These are phyloP conservation scores for Beauveria varroae DNA, from an alignment of 2,329 filamentous ascomycete species.

Conservation along the genomic window DNA sequence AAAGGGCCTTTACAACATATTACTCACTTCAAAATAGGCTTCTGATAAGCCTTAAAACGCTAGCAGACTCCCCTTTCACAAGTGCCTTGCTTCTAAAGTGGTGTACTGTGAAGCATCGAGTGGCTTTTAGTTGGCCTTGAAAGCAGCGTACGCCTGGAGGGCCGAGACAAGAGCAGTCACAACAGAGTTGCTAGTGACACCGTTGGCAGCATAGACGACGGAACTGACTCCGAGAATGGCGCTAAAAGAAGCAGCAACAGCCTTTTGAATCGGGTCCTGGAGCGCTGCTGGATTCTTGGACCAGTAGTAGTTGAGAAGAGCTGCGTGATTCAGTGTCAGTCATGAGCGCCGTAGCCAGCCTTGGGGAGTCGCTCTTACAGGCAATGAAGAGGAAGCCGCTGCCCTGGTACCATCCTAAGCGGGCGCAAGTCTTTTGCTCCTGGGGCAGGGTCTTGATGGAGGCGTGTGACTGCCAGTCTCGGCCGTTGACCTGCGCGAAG, in stretches of 20 bases:
- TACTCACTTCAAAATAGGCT: no score
- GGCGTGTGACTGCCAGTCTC: constrained; percentile 4
- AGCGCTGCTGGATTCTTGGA: constrained; percentile 8
- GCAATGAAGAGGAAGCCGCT: constrained; percentile 1
- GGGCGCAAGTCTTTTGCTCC: constrained; percentile 1
- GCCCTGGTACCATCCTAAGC: constrained; percentile 5
- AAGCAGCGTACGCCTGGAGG: constrained; percentile 7
- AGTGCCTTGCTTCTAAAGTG: no score
- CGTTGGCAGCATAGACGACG: constrained; percentile 4
- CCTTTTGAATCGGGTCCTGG: constrained; percentile 8
- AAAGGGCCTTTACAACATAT: no score
- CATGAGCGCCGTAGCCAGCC: background rate
- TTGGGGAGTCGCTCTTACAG: background rate
- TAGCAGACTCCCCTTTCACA: no score
- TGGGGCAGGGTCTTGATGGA: constrained; percentile 2
- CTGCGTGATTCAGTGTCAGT: background rate
- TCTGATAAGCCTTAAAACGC: no score
- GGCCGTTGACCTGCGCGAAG: background rate
- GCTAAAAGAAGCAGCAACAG: background rate
- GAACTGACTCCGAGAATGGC: background rate
- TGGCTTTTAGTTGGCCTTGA: background rate
- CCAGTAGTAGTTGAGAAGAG: constrained; percentile 10
- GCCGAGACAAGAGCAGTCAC: background rate
- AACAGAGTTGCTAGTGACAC: background rate
- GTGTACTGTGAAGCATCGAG: no score